These are phyloP conservation scores for Capsella rubella DNA, from an alignment of 441 rosid species.

Conservation along the genomic window DNA sequence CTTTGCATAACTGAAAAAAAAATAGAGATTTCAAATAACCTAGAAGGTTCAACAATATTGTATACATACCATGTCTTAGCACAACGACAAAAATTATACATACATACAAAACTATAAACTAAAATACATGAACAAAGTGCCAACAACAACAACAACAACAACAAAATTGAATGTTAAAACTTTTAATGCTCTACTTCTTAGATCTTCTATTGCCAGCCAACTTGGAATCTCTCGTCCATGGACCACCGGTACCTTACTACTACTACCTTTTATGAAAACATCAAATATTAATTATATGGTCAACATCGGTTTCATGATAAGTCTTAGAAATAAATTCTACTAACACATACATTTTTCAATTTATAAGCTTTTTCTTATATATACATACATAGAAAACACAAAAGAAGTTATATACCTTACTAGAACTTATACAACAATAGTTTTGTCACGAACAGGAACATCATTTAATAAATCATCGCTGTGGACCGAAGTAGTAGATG, in stretches of 20 bases:
- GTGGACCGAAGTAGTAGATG: not conserved
- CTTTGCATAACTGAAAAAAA: not conserved
- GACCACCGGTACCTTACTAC: conserved; percentile 13
- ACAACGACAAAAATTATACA: not conserved
- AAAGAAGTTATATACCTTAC: conserved; percentile 18
- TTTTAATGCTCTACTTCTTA: conserved; percentile 16
- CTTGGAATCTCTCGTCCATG: conserved; percentile 23
- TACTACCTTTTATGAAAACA: conserved; percentile 24
- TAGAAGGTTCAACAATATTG: not conserved
- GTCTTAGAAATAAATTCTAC: not conserved
- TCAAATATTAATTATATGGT: not conserved
- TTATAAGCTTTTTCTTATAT: not conserved
- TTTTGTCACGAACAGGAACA: not conserved
- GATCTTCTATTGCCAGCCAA: conserved; percentile 39
- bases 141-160: not conserved
- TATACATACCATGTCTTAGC: conserved; percentile 18
- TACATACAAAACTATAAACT: no score
- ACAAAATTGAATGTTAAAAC: not conserved
- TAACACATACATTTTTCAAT: not conserved
- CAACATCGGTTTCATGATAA: conserved; percentile 28
- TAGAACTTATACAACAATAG: conserved; percentile 20
- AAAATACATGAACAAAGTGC: not conserved
- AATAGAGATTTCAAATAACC: conserved; percentile 1
- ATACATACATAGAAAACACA: not conserved
- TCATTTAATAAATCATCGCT: not conserved